Base-by-base conservation (phyloP, 2,329 filamentous ascomycete species). In the Chaetomium sp. region DNA sequence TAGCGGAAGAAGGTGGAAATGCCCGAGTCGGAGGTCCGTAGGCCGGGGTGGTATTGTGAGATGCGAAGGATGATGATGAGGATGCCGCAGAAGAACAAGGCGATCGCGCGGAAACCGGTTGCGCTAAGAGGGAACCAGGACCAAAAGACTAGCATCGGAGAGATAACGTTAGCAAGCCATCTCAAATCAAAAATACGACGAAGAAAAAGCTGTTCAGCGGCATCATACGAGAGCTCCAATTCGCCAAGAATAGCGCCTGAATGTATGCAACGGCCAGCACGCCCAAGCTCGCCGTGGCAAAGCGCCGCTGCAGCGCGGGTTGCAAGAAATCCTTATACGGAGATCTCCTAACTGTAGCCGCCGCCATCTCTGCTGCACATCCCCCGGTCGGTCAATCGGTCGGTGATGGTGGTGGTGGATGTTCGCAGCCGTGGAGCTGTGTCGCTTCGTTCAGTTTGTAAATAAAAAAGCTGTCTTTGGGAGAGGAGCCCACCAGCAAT, bases 251-350 rank as follows among this genome's bases (percentile, higher is more conserved):
- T 52, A 94, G 72, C 49, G 90, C 81, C 67, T 89, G 82, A 40
- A 81, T 53, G 69, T 94, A 95, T 67, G 89, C 89, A 54, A 90
- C 76, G 48, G 78, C 72, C 8, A 94, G 73, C 11, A 91, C 77
- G 60, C 89, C 75, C 11, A 81, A 79, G 48, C 87, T 87, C 10
- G 89, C 90, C 60, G 85, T 85, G 49, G 87, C 86, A 72, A 96
- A 97, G 66, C 91, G 84, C 66, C 88, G 81, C 71, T 97, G 92
- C 61, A 96, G 77, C 52, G 88, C 86, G 49, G 92, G 91, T 59
- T 92, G 95, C 64, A 96, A 76, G 71, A 95, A 95, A 74, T 96
- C 89, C 77, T 90, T 87, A 73, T 96, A 95, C 49, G 80, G 76
- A 66, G 76, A 74, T 67, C 70, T 80, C 78, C 76, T 83, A 74